These are phyloP conservation scores for Phytophthora meadii DNA, from an alignment of 352 stramenopile species.

Conservation along the genomic window DNA sequence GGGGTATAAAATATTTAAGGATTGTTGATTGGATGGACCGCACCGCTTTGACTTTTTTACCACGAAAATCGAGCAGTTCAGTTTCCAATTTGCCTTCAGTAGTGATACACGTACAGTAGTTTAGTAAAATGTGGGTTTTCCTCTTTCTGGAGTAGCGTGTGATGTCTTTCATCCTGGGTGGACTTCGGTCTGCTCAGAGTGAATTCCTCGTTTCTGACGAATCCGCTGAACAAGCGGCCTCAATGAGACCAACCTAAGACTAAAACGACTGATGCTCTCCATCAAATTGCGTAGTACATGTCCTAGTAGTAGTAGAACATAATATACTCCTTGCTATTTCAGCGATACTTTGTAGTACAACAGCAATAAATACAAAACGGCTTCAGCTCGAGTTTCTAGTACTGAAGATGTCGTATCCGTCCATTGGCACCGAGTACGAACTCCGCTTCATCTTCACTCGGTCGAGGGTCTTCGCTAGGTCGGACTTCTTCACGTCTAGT, in stretches of 20 bases:
- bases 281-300: slow-evolving; percentile 2
- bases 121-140: neutral
- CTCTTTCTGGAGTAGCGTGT: slow-evolving; percentile 40
- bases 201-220: slow-evolving; percentile 93
- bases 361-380: slow-evolving; percentile 37
- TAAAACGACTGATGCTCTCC: slow-evolving; percentile 79
- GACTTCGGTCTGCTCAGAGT: slow-evolving; percentile 60
- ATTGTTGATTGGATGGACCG: slow-evolving; percentile 25
- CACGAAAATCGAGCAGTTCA: neutral
- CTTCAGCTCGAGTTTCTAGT: slow-evolving; percentile 18
- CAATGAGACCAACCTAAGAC: slow-evolving; percentile 88
- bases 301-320: no score
- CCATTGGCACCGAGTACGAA: slow-evolving; percentile 39
- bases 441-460: slow-evolving; percentile 38
- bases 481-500: slow-evolving; percentile 59
- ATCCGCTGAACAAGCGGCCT: slow-evolving; percentile 87
- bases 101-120: no score
- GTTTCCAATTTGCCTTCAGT: slow-evolving; percentile 16
- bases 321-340: no score
- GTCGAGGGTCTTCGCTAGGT: slow-evolving; percentile 43
- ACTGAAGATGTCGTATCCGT: slow-evolving; percentile 32
- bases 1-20: slow-evolving; percentile 3
- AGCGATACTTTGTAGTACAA: neutral
- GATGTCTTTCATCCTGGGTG: slow-evolving; percentile 82
- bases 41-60: slow-evolving; percentile 11